Base-by-base conservation (phyloP, 257 asterid species). In the Petunia axillaris region DNA sequence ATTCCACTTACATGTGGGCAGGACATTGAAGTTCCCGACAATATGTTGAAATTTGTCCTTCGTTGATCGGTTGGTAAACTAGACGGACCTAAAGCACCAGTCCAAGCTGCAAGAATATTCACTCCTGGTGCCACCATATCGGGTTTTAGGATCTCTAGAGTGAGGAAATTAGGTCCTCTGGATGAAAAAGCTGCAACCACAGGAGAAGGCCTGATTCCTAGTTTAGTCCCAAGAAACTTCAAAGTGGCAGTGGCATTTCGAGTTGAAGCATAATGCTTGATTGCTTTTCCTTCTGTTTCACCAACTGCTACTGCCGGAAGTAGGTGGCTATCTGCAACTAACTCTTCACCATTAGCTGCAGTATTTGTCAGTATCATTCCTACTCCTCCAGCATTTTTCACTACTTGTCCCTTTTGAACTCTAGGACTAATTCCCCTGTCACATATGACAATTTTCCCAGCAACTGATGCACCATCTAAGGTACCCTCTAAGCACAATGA, bases 1-100 rank as follows among this genome's bases (percentile, higher is more conserved):
- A 92, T 65, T 8, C 99, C 98, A 54, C 98, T 96, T 0, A 96
- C 95, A 44, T 94, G 99, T 0, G 99, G 99, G 80, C 98, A 96
- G 0, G 99, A 94, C 97, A 96, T 96, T 52, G 99, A 96, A 2
- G 98, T 96, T 8, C 99, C 98, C 0, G 99, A 96, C 38, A 95
- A 81, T 6, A 94, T 92, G 64, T 96, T 96, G 89, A 94, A 96
- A 52, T 83, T 85, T 0, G 97, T 94, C 73, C 95, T 68, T 0
- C 99, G 87, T n/a, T 13, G 88, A 58, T 96, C 98, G 0, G 93
- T 80, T 0, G 97, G 93, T 64, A 96, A 82, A 79, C 97, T 91
- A 0, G 98, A 93, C 4, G 99, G 98, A 0, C 97, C 98, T 4
- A 89, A 50, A 9, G 79, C 87, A 38, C 97, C 97, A 0, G 95